Conservation (phyloP, 164 flowering plant genomes). For the Buxus sempervirens region DNA sequence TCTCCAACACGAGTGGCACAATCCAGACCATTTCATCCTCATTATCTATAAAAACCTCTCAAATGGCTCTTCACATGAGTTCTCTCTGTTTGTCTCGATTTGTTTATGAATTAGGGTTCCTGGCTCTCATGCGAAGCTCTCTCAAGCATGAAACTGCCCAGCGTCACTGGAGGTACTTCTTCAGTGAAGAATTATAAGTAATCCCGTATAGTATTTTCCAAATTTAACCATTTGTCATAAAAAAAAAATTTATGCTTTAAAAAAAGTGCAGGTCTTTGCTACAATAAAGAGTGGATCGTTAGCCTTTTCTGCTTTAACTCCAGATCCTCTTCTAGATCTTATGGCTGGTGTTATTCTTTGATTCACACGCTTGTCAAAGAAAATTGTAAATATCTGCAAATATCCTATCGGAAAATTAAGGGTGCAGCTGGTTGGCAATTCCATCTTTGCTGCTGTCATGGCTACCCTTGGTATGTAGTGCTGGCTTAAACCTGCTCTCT, state of each 20-base stretch:
- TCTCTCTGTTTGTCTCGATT: too few species aligned
- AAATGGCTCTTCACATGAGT: too few species aligned
- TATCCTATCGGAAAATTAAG: slow-evolving; percentile 96
- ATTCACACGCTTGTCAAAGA: slow-evolving; percentile 91
- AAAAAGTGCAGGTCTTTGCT: slow-evolving; percentile 64
- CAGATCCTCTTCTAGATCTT: slow-evolving; percentile 91
- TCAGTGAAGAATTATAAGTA: neutral
- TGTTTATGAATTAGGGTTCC: too few species aligned
- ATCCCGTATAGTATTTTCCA: neutral
- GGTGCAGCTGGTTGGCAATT: slow-evolving; percentile 94
- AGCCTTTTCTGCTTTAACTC: slow-evolving; percentile 95
- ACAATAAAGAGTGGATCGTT: slow-evolving; percentile 85
- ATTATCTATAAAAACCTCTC: too few species aligned
- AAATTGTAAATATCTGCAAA: slow-evolving; percentile 74
- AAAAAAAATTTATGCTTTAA: neutral
- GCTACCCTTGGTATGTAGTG: slow-evolving; percentile 83
- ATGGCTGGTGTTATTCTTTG: slow-evolving; percentile 98
- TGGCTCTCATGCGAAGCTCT: too few species aligned
- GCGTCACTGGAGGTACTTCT: too few species aligned
- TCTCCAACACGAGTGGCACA: too few species aligned
- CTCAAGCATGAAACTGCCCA: too few species aligned
- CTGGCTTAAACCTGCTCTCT: neutral
- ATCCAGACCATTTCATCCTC: too few species aligned
- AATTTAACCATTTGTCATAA: neutral
- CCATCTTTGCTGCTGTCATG: slow-evolving; percentile 95